Base-by-base conservation (phyloP, 352 stramenopile species). In the Globisporangium ultimum region DNA sequence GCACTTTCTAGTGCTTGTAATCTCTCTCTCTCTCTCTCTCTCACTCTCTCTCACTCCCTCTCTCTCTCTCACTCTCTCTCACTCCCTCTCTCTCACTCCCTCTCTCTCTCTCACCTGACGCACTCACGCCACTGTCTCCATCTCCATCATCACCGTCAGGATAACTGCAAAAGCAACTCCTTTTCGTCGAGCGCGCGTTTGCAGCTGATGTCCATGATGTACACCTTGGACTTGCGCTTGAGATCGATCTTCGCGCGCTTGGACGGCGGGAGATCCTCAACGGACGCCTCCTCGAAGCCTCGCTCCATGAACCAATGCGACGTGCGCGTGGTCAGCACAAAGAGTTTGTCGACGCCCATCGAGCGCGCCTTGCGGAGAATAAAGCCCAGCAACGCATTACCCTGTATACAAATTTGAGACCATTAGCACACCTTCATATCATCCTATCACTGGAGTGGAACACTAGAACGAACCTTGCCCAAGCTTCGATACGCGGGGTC, bases 251-350 rank as follows among this genome's bases (percentile, higher is more conserved):
- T 91, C 21, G 67, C 72, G 13, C 74, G 70, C 72, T 95, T 95
- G 14, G 80, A 91, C 34, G 72, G 66, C 14, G 89, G 89, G n/a
- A 97, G 72, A 24, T 93, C 84, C n/a, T 92, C 77, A 22, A 98
- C 86, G 8, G 70, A 68, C 10, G 93, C 91, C 64, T 97, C 82
- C 59, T 90, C 78, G 66, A 99, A 99, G 20, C 96, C 96, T 36
- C 96, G 80, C 76, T 99, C 97, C 55, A 98, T 72, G 71, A 99
- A 99, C 95, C 96, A 99, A 71, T 99, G 94, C 66, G 98, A 98
- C 17, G 97, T 99, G 70, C 96, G 90, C 22, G 97, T 99, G 24
- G 93, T 98, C 42, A 99, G 79, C n/a, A 98, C 96, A 61, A 99
- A 99, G 10, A 98, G 74, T 54, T 95, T 96, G 42, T 77, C 89